Percentiles rank a stretch among this genome's conserved stretches.
These are phyloP conservation scores for Penicillium chermesinum DNA, from an alignment of 495 filamentous ascomycete species.

Conservation along the genomic window DNA sequence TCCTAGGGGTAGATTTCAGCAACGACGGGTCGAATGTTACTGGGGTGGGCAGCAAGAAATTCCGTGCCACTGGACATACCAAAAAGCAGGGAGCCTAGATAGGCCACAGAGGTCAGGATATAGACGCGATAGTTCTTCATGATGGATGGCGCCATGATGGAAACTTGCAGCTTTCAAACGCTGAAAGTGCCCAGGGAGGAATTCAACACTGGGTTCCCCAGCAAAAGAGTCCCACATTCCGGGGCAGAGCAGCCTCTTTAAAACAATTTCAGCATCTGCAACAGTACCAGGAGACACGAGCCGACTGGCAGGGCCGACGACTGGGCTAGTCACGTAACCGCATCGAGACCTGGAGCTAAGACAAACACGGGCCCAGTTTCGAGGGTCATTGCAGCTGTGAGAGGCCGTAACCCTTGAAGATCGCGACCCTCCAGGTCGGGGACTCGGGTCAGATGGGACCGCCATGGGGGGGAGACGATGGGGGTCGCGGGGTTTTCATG, in stretches of 20 bases:
- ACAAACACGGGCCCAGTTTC: background rate
- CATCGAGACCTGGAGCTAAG: background rate
- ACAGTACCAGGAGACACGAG: background rate
- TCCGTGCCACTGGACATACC: slow-evolving; percentile 33
- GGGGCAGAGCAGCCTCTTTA: background rate
- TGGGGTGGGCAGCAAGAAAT: background rate
- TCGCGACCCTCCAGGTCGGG: slow-evolving; percentile 1
- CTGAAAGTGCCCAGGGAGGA: background rate
- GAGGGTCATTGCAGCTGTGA: background rate
- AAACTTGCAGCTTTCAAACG: background rate
- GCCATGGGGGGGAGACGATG: slow-evolving; percentile 18
- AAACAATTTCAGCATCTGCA: background rate
- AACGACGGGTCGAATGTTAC: background rate
- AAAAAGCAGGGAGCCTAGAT: slow-evolving; percentile 50
- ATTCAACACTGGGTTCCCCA: background rate
- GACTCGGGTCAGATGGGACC: slow-evolving; percentile 6
- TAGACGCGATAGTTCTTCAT: slow-evolving; percentile 53
- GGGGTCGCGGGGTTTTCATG: slow-evolving; percentile 9
- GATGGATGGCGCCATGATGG: slow-evolving; percentile 21
- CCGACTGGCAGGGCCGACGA: background rate
- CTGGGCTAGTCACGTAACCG: background rate
- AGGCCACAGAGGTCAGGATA: slow-evolving; percentile 49
- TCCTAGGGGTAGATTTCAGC: slow-evolving; percentile 16
- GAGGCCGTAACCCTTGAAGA: background rate
- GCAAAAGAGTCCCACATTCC: background rate